Evolutionary conservation across 305 asterid genomes (phyloP).

Genomic region (Salvia sclarea): DNA sequence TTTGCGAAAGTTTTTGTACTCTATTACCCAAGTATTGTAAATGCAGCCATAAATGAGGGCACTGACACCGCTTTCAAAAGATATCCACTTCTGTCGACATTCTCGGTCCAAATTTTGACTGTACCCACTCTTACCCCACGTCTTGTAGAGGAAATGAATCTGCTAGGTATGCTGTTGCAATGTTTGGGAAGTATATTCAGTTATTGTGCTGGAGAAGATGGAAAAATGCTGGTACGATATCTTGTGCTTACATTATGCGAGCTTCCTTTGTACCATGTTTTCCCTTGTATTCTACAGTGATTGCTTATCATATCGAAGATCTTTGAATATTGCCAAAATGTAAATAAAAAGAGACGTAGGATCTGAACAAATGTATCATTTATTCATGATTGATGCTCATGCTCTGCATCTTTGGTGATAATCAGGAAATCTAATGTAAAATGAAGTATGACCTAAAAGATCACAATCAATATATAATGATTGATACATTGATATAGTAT

Average conservation of each 20-base stretch:
- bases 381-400: conserved; percentile 4
- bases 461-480: neutral
- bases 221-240: conserved; percentile 71
- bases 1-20: conserved; percentile 80
- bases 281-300: neutral
- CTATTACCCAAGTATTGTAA: conserved; percentile 76
- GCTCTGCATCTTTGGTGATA: neutral
- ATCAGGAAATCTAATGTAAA: neutral
- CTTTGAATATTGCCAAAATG: neutral
- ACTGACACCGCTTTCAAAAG: conserved; percentile 57
- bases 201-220: conserved; percentile 71
- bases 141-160: conserved; percentile 91
- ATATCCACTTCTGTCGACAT: conserved; percentile 68
- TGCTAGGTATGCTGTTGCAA: conserved; percentile 75
- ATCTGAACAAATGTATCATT: neutral
- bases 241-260: conserved; percentile 8
- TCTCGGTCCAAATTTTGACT: conserved; percentile 90
- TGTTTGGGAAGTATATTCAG: conserved; percentile 63
- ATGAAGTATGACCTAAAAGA: neutral
- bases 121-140: conserved; percentile 89
- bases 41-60: conserved; percentile 53
- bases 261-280: conserved; percentile 15
- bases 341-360: neutral
- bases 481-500: too few relatives aligned
- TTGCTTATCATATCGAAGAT: conserved; percentile 7